Base-by-base conservation (phyloP, 371 early-diverging fungal genomes). In the Mucor velutinosus region DNA sequence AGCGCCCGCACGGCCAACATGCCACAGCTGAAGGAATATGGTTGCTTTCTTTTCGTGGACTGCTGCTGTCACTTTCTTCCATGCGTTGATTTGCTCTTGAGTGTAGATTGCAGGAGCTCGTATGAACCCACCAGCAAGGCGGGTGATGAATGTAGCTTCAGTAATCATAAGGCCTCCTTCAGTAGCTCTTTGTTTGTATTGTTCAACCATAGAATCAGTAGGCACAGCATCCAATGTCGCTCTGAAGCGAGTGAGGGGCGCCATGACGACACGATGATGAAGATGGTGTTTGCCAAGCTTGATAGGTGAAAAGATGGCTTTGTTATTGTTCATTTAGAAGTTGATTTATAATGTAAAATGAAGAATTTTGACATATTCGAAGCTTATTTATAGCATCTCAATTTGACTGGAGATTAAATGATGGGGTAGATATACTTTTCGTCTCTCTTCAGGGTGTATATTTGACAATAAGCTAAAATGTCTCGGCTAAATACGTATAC, bases 181-280 rank as follows among this genome's bases (percentile, higher is more conserved):
- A 11, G 41, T 77, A 1, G 84, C 77, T 37, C 87, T 70, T 69
- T 89, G 87, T 1, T 45, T 67, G 60, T 87, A 89, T 67, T 85
- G 82, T 47, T 79, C 73, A n/a, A 66, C 75, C 61, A 71, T 66
- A 11, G 82, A 47, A 61, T 74, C 73, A 33, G 78, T 76, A 4
- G 86, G 81, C 14, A 82, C 73, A n/a, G 55, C 53, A 17, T 64
- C 65, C 0, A 39, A 2, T 10, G 65, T 58, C 5, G 62, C 27
- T 51, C 69, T 58, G 32, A 64, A 35, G 10, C 85, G 75, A 15
- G 87, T 87, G 60, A 89, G 55, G 11, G 90, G 86, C 10, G 81
- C 85, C 60, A 90, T 69, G 12, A 77, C 86, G 51, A 87, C 76
- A 64, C 90, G 84, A 69, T 90, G 88, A 25, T 77, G 43, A 15